Evolutionary conservation across 805 yeast species (phyloP), one percentile per base, ranked within the genome.

Genomic region (Lipomyces sp.): DNA sequence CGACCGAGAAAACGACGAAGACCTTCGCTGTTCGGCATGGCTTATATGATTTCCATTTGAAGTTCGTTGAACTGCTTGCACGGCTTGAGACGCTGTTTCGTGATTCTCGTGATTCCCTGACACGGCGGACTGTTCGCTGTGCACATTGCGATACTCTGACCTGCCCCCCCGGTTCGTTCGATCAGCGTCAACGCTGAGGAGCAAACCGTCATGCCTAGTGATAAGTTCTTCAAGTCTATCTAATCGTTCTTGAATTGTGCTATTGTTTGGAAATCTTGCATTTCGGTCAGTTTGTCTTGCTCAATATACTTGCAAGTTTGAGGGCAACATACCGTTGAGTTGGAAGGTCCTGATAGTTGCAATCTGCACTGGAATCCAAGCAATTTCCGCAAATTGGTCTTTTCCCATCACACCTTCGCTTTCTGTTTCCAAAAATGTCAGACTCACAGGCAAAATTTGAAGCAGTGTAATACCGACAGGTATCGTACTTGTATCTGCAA

Each of bases 361-460:
- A 45, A 11, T 31, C 32, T 2, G 24, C 37, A 3, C 39, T 19
- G 14, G 49, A 37, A 4, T 45, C 43, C 11, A 3, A 11, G 34
- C 43, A 45, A 18, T 45, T 45, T 4, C 31, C 14, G 22, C 49
- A 45, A 13, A 45, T 38, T 8, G 49, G 49, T 24, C 19, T 21
- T 4, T 18, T 10, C 3, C 49, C 49, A 22, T 45, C 49, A 19
- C 49, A 45, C 38, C 43, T 28, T 13, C 49, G 43, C 39, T 45
- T 45, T 38, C 49, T 45, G 28, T n/a, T n/a, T n/a, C n/a, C n/a
- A n/a, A n/a, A n/a, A n/a, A n/a, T n/a, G n/a, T n/a, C n/a, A n/a
- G n/a, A n/a, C n/a, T n/a, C n/a, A n/a, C n/a, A n/a, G n/a, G n/a
- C n/a, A n/a, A n/a, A n/a, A n/a, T n/a, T n/a, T n/a, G n/a, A n/a